Evolutionary conservation across 345 rosid species (phyloP).

Genomic region (Eucalyptus tenuipes): DNA sequence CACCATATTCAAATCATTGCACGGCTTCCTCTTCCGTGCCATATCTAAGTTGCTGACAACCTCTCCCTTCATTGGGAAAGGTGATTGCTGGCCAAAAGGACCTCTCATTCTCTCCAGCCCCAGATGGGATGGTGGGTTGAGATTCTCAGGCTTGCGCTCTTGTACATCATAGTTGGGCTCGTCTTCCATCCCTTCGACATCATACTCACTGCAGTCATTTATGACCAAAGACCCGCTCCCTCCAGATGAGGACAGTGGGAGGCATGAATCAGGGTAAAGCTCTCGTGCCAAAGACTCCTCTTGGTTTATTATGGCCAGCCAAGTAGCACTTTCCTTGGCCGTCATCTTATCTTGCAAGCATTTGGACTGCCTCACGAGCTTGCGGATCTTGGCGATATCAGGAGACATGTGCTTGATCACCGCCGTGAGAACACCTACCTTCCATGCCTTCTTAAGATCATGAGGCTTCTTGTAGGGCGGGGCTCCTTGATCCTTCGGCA

Average conservation of each 20-base stretch:
- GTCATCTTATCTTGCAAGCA: constrained; percentile 95
- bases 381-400: constrained; percentile 61
- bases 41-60: constrained; percentile 24
- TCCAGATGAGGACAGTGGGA: constrained; percentile 31
- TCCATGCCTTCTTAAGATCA: constrained; percentile 94
- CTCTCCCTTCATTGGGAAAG: constrained; percentile 49
- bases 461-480: constrained; percentile 99
- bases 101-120: constrained; percentile 5
- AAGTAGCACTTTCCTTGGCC: constrained; percentile 82
- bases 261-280: constrained; percentile 47
- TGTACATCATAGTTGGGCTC: constrained; percentile 45
- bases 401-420: constrained; percentile 84
- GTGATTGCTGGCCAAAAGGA: constrained; percentile 19
- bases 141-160: constrained; percentile 45
- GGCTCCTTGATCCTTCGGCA: constrained; percentile 55
- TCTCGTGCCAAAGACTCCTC: constrained; percentile 55
- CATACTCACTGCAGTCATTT: constrained; percentile 54
- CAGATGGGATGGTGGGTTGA: neutral
- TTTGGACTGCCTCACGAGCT: constrained; percentile 74
- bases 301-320: constrained; percentile 73
- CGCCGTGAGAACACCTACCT: constrained; percentile 78
- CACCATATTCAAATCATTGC: constrained; percentile 24
- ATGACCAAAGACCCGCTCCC: constrained; percentile 36
- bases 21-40: constrained; percentile 54
- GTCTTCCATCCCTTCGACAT: constrained; percentile 64